Percentiles rank a stretch among this genome's conserved stretches.
Conservation (phyloP, 2,329 filamentous ascomycete species). For the Aspergillus sp. region DNA sequence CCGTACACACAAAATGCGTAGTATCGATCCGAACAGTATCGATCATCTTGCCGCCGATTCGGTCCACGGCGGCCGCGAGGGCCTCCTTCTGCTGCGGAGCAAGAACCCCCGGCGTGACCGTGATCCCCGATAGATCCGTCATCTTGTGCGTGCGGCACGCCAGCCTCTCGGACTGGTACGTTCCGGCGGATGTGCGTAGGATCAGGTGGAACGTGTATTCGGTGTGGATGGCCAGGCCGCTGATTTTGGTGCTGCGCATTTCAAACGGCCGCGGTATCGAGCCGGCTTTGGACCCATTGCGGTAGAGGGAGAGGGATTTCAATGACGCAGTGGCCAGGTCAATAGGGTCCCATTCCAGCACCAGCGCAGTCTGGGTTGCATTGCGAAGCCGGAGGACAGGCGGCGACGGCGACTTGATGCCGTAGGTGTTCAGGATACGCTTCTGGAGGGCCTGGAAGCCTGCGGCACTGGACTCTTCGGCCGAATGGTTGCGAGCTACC, state of each 20-base stretch:
- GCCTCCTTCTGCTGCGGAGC: slow-evolving; percentile 63
- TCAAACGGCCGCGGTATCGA: slow-evolving; percentile 80
- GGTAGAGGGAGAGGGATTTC: slow-evolving; percentile 79
- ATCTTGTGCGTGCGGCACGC: slow-evolving; percentile 92
- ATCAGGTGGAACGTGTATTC: slow-evolving; percentile 94
- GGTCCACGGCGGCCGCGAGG: slow-evolving; percentile 64
- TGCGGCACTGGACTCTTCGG: slow-evolving; percentile 64
- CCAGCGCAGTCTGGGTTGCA: slow-evolving; percentile 95
- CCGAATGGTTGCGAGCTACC: slow-evolving; percentile 72
- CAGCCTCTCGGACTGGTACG: slow-evolving; percentile 72
- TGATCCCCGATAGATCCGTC: slow-evolving; percentile 93
- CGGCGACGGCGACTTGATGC: slow-evolving; percentile 63
- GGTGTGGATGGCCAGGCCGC: slow-evolving; percentile 87
- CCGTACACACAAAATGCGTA: slow-evolving; percentile 95
- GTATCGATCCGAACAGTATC: slow-evolving; percentile 92
- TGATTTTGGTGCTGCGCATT: slow-evolving; percentile 94
- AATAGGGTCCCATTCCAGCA: slow-evolving; percentile 96
- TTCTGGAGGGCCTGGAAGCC: slow-evolving; percentile 80
- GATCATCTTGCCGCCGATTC: slow-evolving; percentile 85
- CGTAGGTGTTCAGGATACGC: slow-evolving; percentile 78
- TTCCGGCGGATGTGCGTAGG: slow-evolving; percentile 81
- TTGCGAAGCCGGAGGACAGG: slow-evolving; percentile 86
- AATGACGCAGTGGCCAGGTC: slow-evolving; percentile 86
- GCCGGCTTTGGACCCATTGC: slow-evolving; percentile 93
- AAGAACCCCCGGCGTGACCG: slow-evolving; percentile 82